Evolutionary conservation across 495 filamentous ascomycete species (phyloP), one percentile per base, ranked within the genome.

Genomic region (Bryoglossum gracile): DNA sequence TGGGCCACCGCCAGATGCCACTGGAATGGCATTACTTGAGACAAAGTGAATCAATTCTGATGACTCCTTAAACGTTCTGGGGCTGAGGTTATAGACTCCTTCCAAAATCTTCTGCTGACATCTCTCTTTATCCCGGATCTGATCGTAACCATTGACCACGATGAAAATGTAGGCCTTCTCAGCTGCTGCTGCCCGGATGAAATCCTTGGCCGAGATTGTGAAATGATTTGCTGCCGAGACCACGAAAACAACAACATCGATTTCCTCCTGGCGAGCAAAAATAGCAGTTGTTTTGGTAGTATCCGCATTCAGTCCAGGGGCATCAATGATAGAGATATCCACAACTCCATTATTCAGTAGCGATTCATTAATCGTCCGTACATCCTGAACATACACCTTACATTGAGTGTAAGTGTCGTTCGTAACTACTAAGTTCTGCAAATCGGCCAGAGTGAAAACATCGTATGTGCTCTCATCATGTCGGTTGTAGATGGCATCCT

Each of bases 121-220:
- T n/a, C 74, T 62, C 43, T 85, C 77, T 69, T 97, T 92, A 65
- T 97, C 88, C 50, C 81, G 74, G 57, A 98, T 96, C 53, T 86
- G 84, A 65, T 98, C 94, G 57, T 87, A 98, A 24, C 90, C 89
- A 62, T 98, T 98, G 40, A 97, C 92, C 8, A 97, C 92, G 69
- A 98, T 92, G 71, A 98, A 98, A 55, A 98, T 91, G 59, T 98
- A 97, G 10, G 91, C 91, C 62, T 98, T 98, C 61, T 98, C 92
- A 37, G 89, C 80, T 11, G 92, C 94, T 8, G 92, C 92, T 46
- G 90, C 90, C 70, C 86, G 81, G 51, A 98, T 95, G 62, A 98
- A 98, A 53, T 98, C 89, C 62, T 88, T 95, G 9, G 94, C 90
- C 3, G 91, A 92, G 40, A 89, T 77, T 1, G 92, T 98, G 64